Base-by-base conservation (phyloP, 768 basidiomycete genomes). In the Podaxis sp. region DNA sequence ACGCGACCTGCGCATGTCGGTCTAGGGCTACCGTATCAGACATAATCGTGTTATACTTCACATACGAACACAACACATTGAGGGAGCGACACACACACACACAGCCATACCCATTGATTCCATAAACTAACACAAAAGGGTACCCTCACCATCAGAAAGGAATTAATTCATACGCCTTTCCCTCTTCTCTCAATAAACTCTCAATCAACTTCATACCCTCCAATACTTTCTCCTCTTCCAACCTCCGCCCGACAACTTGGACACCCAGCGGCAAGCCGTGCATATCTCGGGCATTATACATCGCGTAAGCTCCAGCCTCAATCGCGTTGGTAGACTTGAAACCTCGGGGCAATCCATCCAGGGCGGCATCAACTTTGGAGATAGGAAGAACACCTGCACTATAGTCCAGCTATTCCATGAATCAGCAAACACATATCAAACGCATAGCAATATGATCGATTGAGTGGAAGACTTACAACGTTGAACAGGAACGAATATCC, bases 401-500 rank as follows among this genome's bases (percentile, higher is more conserved):
- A 52, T 74, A 76, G 64, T 76, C 75, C 57, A 76, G 63, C 75
- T 76, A 66, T 25, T 46, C 13, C 17, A 61, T 27, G 11, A 37
- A 8, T 47, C 59, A 53, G 33, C 43, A 41, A 50, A 47, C 38
- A 22, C 2, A 33, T 0, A 24, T 22, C n/a, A 53, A 49, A 33
- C 9, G 37, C 36, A 7, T 12, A 15, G 25, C 29, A 9, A 33
- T 9, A 33, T 9, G 33, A 33, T 33, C 1, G 33, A 53, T 49
- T 25, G 40, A 17, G 27, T 11, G 29, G 27, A 55, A 54, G 2
- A 69, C 81, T 58, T 50, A 85, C 85, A 63, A 88, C 63, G 64
- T 89, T 88, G 69, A 85, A 90, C 46, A 89, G 63, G 63, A 86
- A 81, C 0, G 85, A 85, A 69, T 89, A 89, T 3, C 81, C 81